Percentiles rank a stretch among this genome's conserved stretches.
These are phyloP conservation scores for Phytopythium vexans DNA, from an alignment of 352 stramenopile genomes.

Conservation along the genomic window DNA sequence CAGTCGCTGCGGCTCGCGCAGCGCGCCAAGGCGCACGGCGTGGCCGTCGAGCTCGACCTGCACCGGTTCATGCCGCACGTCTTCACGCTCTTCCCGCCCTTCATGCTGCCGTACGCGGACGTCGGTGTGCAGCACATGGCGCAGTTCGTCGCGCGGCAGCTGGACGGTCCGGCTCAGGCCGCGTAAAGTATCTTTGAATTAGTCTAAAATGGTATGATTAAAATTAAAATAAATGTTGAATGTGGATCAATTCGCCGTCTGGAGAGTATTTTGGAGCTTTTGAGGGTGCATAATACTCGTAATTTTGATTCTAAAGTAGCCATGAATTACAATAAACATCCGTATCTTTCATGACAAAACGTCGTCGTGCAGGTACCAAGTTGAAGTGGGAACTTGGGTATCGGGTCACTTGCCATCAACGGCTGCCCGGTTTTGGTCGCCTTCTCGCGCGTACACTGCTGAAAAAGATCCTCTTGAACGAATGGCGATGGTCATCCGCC, in stretches of 20 bases:
- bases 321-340: too few relatives aligned
- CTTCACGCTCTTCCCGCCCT: slow-evolving; percentile 50
- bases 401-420: too few relatives aligned
- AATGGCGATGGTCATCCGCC: not conserved
- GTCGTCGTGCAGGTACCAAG: too few relatives aligned
- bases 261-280: not conserved
- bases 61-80: slow-evolving; percentile 58
- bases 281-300: too few relatives aligned
- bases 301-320: too few relatives aligned
- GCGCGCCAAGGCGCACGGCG: slow-evolving; percentile 24
- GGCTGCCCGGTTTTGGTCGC: too few relatives aligned
- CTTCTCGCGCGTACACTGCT: too few relatives aligned
- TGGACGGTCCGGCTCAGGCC: slow-evolving; percentile 1
- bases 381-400: too few relatives aligned
- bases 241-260: slow-evolving; percentile 1
- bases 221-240: not conserved
- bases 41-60: slow-evolving; percentile 39
- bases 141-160: slow-evolving; percentile 32
- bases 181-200: not conserved
- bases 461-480: not conserved
- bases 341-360: too few relatives aligned
- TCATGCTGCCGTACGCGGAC: slow-evolving; percentile 42
- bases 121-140: slow-evolving; percentile 40
- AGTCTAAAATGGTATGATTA: too few relatives aligned
- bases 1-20: slow-evolving; percentile 32